Percentiles rank a stretch among this genome's conserved stretches.
Conservation (phyloP, 2,329 filamentous ascomycete genomes). For the Botrytis galanthina region DNA sequence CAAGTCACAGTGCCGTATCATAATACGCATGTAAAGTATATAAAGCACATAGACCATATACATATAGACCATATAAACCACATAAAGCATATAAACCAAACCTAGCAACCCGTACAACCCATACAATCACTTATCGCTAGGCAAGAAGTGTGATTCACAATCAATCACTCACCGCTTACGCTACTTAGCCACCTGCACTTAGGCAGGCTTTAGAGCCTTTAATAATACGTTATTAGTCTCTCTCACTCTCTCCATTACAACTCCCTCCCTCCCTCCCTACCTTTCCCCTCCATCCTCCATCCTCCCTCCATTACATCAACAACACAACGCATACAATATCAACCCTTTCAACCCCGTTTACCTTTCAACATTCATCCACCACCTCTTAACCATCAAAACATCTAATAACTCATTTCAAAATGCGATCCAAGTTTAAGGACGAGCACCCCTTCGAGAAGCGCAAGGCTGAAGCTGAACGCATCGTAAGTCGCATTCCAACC, state of each 20-base stretch:
- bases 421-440: conserved; percentile 99
- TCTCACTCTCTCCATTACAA: not conserved
- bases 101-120: not conserved
- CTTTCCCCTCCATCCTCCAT: conserved; percentile 9
- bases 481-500: conserved; percentile 32
- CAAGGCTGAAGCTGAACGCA: conserved; percentile 97
- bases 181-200: not conserved
- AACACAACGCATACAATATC: not conserved
- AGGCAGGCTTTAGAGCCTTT: not conserved
- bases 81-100: too few species aligned
- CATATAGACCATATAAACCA: too few species aligned
- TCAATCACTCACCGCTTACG: conserved; percentile 19
- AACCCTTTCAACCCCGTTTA: not conserved
- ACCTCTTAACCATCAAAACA: conserved; percentile 2
- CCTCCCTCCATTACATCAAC: conserved; percentile 15
- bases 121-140: not conserved
- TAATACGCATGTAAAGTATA: too few species aligned
- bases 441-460: conserved; percentile 99
- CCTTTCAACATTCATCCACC: not conserved
- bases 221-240: not conserved
- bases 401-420: conserved; percentile 52
- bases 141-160: conserved; percentile 8
- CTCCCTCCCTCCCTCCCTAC: not conserved
- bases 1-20: not conserved
- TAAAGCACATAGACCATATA: too few species aligned